A percentile compares a stretch with the other conserved stretches of the same genome.
These are phyloP conservation scores for Galerina sulciceps DNA, from an alignment of 768 basidiomycete species.

Conservation along the genomic window DNA sequence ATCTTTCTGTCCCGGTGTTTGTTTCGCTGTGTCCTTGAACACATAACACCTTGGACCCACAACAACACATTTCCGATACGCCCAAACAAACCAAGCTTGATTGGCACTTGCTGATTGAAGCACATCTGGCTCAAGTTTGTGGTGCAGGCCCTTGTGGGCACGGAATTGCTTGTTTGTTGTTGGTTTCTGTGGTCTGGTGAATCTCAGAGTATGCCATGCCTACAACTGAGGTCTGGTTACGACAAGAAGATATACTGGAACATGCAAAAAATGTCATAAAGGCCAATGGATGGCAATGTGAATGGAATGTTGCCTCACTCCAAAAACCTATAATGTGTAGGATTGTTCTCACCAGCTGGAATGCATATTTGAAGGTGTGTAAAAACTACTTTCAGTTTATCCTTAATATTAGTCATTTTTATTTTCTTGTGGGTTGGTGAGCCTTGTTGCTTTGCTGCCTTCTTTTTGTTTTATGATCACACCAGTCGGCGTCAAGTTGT, in stretches of 20 bases:
- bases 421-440: background rate
- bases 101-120: background rate
- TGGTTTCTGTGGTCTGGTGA: background rate
- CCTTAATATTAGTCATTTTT: background rate
- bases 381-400: conserved; percentile 5
- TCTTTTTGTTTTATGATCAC: no score
- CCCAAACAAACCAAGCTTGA: background rate
- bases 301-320: conserved; percentile 24
- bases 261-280: conserved; percentile 29
- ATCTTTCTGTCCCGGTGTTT: conserved; percentile 2
- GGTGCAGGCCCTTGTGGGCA: background rate
- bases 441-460: no score
- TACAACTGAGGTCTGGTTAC: conserved; percentile 17
- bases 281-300: conserved; percentile 26
- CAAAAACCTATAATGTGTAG: conserved; percentile 22
- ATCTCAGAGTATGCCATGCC: conserved; percentile 22
- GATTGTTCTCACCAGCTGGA: conserved; percentile 29
- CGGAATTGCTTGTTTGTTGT: background rate
- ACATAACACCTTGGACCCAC: background rate
- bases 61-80: background rate
- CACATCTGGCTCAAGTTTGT: background rate
- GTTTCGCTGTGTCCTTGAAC: background rate
- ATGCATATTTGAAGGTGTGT: conserved; percentile 31
- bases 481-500: no score
- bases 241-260: conserved; percentile 22